Evolutionary conservation across 2,329 filamentous ascomycete species (phyloP), one percentile per base, ranked within the genome.

Genomic region (Metarhizium guizhouense): DNA sequence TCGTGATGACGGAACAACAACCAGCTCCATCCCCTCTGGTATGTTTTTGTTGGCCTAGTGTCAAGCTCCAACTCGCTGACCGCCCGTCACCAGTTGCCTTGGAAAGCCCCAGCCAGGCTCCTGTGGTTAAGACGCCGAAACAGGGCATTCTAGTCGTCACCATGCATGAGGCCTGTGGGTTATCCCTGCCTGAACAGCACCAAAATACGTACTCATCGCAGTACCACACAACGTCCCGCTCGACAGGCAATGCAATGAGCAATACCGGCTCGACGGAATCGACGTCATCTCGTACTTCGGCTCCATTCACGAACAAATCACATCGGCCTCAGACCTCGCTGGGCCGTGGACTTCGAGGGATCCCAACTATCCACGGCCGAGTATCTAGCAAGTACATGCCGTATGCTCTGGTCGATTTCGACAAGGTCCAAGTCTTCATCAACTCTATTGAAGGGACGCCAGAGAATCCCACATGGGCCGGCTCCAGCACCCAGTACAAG

Each of bases 401-500:
- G 1, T 99, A 99, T 68, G 94, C 93, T 47, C 83, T 99, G 18
- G 82, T 99, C 59, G 94, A 99, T 74, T 99, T 97, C 73, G 94
- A 99, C 76, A 99, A 99, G 77, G 86, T 96, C 61, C 94, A 99
- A 72, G 90, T 97, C 56, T 97, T 99, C 70, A 91, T 97, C 74
- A 96, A 96, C 74, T 91, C 94, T 10, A 93, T 97, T 47, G 94
- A 94, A 52, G 94, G 94, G 57, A 92, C 84, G 49, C 93, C 93
- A 10, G 90, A 96, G 72, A 94, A 95, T 70, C 94, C 94, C 0
- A 77, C 96, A 0, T 99, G 94, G 91, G 92, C 93, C 3, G 94
- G 94, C 59, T 90, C 92, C 68, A 97, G 93, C 73, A 99, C 94
- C n/a, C 91, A 95, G 67, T 99, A 96, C 82, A 99, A 99, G 75